Evolutionary conservation across 768 basidiomycete species (phyloP), one percentile per base, ranked within the genome.

Genomic region (Postia placenta): DNA sequence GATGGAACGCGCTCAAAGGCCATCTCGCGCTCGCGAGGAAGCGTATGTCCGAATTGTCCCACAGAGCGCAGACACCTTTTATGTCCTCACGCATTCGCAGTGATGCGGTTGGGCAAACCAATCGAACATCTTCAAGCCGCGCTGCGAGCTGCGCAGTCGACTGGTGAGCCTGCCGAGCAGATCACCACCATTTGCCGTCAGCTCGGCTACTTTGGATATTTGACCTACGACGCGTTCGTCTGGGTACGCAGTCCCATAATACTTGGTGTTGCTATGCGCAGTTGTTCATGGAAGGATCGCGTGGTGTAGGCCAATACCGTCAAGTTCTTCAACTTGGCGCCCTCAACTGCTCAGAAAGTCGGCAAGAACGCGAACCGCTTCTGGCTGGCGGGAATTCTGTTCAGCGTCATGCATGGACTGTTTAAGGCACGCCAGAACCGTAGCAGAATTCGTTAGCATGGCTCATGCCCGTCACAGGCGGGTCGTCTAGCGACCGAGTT

Each of bases 71-170:
- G 28, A 53, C 45, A 46, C 38, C 9, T 28, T 35, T 7, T 22
- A 28, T 37, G 15, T 15, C 25, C n/a, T n/a, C 12, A 23, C 1
- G 33, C 19, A 15, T 14, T 12, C 11, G 20, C 55, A 98, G 95
- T 96, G 30, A 74, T 98, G 75, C 83, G 96, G 14, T 73, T 99
- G 46, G 92, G 92, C 57, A 95, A 97, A 67, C 92, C 93, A 6
- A 58, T 94, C 54, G 96, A 99, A 63, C 92, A 96, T 68, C 73
- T 94, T 5, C 95, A 98, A 64, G 81, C 91, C 1, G 93, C 91
- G 25, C 69, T 96, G 39, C 84, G 83, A 45, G 83, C 87, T 17
- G 70, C 81, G 2, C 67, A 82, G 23, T 63, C 76, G 1, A 53
- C 79, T 3, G 74, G 74, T 5, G 76, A 82, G 48, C 56, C 82